Conservation (phyloP, 805 yeast genomes). For the Nakazawaea laoshanensis region DNA sequence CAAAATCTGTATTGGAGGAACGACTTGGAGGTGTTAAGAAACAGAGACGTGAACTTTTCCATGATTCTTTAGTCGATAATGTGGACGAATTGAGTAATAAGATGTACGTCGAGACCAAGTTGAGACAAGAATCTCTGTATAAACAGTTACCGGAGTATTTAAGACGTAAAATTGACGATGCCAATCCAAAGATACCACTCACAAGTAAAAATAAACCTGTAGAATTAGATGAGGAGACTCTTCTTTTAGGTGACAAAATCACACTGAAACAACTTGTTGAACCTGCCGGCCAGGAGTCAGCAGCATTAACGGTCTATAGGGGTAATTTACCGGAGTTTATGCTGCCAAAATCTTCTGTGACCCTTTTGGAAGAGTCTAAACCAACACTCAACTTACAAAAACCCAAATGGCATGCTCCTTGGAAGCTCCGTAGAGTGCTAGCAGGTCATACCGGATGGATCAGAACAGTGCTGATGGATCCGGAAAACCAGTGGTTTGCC, state of each 20-base stretch:
- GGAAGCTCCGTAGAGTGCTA: constrained; percentile 68
- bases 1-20: no score
- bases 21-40: no score
- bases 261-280: no score
- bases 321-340: no score
- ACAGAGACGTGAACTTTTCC: no score
- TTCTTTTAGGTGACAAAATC: no score
- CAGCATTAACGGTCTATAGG: no score
- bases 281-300: no score
- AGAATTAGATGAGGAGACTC: no score
- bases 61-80: constrained; percentile 3
- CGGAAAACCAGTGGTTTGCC: constrained; percentile 84
- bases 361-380: no score
- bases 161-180: constrained; percentile 17
- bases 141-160: constrained; percentile 20
- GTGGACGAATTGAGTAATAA: constrained; percentile 20
- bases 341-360: no score
- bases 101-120: constrained; percentile 21
- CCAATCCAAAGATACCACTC: constrained; percentile 7
- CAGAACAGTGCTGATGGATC: constrained; percentile 72
- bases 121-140: constrained; percentile 12
- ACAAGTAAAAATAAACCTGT: no score
- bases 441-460: constrained; percentile 95
- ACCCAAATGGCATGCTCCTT: constrained; percentile 45
- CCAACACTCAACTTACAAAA: constrained; percentile 7